Percentiles rank a stretch among this genome's conserved stretches.
phyloP scores from a whole-genome alignment of 345 rosid genomes.

The Hibiscus syriacus region DNA sequence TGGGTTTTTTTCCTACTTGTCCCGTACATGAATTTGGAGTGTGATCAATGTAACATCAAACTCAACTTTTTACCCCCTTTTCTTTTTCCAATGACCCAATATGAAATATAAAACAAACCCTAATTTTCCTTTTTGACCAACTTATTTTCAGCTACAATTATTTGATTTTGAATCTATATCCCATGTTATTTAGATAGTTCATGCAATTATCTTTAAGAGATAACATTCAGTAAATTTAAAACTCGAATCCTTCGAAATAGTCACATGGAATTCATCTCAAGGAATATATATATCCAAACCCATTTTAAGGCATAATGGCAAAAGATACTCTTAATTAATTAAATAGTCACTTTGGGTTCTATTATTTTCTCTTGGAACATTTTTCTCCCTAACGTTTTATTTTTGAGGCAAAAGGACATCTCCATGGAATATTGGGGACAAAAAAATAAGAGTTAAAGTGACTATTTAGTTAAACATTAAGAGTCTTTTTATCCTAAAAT shows the following conservation, averaged over 20 bases:
- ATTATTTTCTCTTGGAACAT: too few relatives aligned
- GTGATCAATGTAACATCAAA: neutral
- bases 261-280: slow-evolving; percentile 3
- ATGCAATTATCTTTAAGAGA: neutral
- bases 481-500: too few relatives aligned
- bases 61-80: neutral
- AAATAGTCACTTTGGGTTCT: too few relatives aligned
- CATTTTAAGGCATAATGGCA: too few relatives aligned
- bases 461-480: too few relatives aligned
- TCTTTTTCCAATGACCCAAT: neutral
- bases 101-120: neutral
- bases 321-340: too few relatives aligned
- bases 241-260: too few relatives aligned
- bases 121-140: neutral
- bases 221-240: neutral
- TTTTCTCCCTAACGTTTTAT: too few relatives aligned
- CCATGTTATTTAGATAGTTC: neutral
- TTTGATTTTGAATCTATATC: too few relatives aligned
- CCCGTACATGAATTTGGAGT: neutral
- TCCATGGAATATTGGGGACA: too few relatives aligned
- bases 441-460: too few relatives aligned
- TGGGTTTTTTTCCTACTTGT: neutral
- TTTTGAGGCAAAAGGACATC: too few relatives aligned
- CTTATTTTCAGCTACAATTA: neutral
- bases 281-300: neutral